Evolutionary conservation across 371 early-diverging fungal genomes (phyloP).

Genomic region (Entomophthora muscae): DNA sequence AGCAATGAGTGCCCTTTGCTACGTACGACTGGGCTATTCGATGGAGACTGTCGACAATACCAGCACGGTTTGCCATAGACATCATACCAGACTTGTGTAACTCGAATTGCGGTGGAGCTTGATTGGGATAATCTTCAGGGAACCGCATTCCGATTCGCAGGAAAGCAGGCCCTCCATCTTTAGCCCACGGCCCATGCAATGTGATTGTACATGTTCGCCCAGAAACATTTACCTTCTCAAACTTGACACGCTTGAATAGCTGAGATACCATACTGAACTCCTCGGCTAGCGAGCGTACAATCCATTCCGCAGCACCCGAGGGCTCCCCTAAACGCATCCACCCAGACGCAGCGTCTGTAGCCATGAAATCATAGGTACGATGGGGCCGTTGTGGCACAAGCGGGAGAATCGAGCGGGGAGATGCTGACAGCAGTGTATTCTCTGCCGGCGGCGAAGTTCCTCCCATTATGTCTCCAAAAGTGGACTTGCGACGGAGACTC

Average conservation of each 20-base stretch:
- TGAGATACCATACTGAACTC: background rate
- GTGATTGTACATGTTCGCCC: slow-evolving; percentile 51
- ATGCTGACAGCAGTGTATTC: background rate
- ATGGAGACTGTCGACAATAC: slow-evolving; percentile 35
- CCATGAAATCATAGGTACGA: background rate
- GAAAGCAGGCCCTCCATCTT: slow-evolving; percentile 33
- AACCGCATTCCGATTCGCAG: slow-evolving; percentile 45
- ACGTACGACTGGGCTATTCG: slow-evolving; percentile 33
- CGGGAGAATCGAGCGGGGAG: background rate
- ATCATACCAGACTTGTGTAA: slow-evolving; percentile 66
- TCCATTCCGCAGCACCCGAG: background rate
- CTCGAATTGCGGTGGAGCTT: slow-evolving; percentile 48
- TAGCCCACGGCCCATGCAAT: slow-evolving; percentile 39
- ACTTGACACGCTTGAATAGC: slow-evolving; percentile 5
- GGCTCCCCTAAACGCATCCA: background rate
- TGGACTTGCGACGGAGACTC: too few relatives aligned
- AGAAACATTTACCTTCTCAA: slow-evolving; percentile 28
- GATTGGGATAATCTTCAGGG: slow-evolving; percentile 47
- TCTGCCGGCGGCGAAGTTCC: background rate
- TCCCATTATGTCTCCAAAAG: background rate
- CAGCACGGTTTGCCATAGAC: slow-evolving; percentile 48
- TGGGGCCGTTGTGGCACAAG: background rate
- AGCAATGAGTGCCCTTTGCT: slow-evolving; percentile 35
- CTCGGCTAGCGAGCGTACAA: background rate
- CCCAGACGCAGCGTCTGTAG: background rate